Percentiles rank a stretch among this genome's conserved stretches.
These are phyloP conservation scores for Coemansia biformis DNA, from an alignment of 192 early-diverging fungal genomes.

Conservation along the genomic window DNA sequence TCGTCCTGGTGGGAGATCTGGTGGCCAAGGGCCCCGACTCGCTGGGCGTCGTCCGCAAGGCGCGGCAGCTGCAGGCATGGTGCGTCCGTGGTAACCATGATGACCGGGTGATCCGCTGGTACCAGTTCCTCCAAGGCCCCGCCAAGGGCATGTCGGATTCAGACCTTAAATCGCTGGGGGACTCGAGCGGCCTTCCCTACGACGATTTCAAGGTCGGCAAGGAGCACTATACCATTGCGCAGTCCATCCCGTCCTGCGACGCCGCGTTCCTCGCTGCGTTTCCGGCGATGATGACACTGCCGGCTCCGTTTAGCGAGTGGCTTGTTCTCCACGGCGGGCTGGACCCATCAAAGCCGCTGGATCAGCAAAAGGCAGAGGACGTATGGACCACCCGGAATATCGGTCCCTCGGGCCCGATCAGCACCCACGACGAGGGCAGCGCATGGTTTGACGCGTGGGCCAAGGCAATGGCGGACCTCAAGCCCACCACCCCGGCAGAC, in stretches of 20 bases:
- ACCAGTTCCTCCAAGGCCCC: conserved; percentile 49
- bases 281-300: conserved; percentile 54
- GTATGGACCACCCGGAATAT: conserved; percentile 59
- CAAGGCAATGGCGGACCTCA: conserved; percentile 48
- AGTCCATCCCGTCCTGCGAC: conserved; percentile 35
- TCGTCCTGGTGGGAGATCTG: conserved; percentile 66
- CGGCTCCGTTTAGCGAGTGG: conserved; percentile 35
- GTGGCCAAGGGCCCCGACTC: conserved; percentile 61
- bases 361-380: conserved; percentile 53
- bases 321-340: conserved; percentile 68
- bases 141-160: conserved; percentile 4
- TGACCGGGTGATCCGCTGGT: conserved; percentile 60
- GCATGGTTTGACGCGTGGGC: conserved; percentile 43
- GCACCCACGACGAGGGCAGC: conserved; percentile 8
- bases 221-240: conserved; percentile 40
- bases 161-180: conserved; percentile 13
- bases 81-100: conserved; percentile 74
- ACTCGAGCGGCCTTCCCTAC: conserved; percentile 8
- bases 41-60: conserved; percentile 52
- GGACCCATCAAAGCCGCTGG: conserved; percentile 48
- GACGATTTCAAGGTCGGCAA: conserved; percentile 21
- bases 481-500: conserved; percentile 13
- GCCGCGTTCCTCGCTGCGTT: conserved; percentile 54
- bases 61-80: conserved; percentile 45
- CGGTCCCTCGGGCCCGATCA: conserved; percentile 8